Percentiles rank a stretch among this genome's conserved stretches.
These are phyloP conservation scores for Sphagnum fallax DNA, from an alignment of 228 moss, liverwort and hornwort species.

Conservation along the genomic window DNA sequence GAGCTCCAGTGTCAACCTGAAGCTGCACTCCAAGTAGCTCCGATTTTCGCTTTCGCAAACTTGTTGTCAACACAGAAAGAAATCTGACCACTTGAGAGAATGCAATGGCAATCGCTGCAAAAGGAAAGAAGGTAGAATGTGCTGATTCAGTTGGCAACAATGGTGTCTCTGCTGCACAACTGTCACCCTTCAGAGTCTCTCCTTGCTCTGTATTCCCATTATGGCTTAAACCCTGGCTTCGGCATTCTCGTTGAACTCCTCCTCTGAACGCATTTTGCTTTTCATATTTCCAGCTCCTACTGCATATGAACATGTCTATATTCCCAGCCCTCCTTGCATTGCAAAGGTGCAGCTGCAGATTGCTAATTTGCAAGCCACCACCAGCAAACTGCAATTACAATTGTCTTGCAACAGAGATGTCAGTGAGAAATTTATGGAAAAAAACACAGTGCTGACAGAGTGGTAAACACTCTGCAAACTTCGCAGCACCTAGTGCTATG, in stretches of 20 bases:
- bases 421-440: too few relatives aligned
- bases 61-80: constrained; percentile 24
- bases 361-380: constrained; percentile 7
- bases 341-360: constrained; percentile 9
- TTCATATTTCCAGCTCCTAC: constrained; percentile 12
- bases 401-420: too few relatives aligned
- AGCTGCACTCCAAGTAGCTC: constrained; percentile 1
- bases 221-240: constrained; percentile 22
- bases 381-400: constrained; percentile 9
- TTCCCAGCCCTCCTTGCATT: constrained; percentile 9
- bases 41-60: constrained; percentile 12
- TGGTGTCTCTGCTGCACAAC: background rate
- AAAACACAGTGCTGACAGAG: too few relatives aligned
- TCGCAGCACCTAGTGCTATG: too few relatives aligned
- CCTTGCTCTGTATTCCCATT: constrained; percentile 9
- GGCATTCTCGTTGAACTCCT: constrained; percentile 10
- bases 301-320: constrained; percentile 2
- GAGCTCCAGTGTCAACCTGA: constrained; percentile 15
- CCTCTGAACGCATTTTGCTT: constrained; percentile 1
- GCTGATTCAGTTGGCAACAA: constrained; percentile 1
- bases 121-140: constrained; percentile 12
- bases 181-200: background rate
- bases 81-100: constrained; percentile 28
- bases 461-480: too few relatives aligned
- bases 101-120: constrained; percentile 22